Evolutionary conservation across 768 basidiomycete species (phyloP), one percentile per base, ranked within the genome.

Genomic region (Gymnopilus junonius): DNA sequence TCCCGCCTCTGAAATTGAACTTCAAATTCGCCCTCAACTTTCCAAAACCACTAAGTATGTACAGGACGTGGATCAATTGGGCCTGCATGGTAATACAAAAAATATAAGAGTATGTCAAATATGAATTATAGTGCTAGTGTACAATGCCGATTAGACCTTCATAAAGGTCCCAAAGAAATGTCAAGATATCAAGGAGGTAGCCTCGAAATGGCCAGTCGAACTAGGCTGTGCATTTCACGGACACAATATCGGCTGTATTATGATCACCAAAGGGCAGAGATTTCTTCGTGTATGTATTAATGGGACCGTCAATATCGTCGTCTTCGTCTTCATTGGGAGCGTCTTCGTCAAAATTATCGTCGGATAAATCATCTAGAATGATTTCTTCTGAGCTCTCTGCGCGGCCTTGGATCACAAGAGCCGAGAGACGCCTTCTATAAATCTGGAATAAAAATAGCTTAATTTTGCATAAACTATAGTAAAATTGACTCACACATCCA

Each of bases 401-500:
- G 43, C 59, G 48, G 17, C 69, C 69, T 46, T 70, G 81, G 45
- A 94, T 79, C n/a, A 95, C 77, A 43, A 94, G 75, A 3, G 92
- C 90, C 4, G 90, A 86, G 54, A 95, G 73, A 39, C 78, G 76
- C 40, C 83, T 79, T 7, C 86, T 84, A 69, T 93, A 90, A 43
- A 87, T 79, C 82, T 87, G 31, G 17, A 14, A 31, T 6, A 35
- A 20, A 55, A 45, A 63, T 25, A 62, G 59, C 27, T 42, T 58
- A 17, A 39, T 10, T 23, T 37, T 12, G 34, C 2, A 45, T 23
- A n/a, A 8, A 27, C 17, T 25, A 27, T 20, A 45, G 39, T 35
- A 25, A 37, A 61, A n/a, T 53, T 43, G n/a, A 79, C 88, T 73
- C 72, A 94, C 92, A 70, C 95, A 97, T 11, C 93, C 95, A 0